Conservation (phyloP, 345 rosid genomes). For the Aethionema arabicum region DNA sequence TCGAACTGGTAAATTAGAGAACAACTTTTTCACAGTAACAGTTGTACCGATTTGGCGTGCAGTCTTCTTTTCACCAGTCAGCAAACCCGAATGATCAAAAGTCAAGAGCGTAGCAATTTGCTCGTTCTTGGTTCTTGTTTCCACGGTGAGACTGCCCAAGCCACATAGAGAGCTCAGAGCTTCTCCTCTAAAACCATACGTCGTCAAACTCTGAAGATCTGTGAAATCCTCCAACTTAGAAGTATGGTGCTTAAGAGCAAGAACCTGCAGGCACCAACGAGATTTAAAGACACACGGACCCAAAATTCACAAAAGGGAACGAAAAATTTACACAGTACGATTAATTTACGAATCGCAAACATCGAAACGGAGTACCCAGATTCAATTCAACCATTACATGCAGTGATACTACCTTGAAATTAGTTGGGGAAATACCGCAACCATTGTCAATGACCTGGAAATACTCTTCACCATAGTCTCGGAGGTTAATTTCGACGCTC, state of each 20-base stretch:
- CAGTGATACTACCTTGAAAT: conserved; percentile 58
- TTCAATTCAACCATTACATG: background rate
- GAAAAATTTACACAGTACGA: background rate
- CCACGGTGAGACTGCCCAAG: conserved; percentile 74
- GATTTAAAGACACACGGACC: too few species aligned
- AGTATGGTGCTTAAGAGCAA: conserved; percentile 89
- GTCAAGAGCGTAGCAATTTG: conserved; percentile 75
- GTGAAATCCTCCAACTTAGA: conserved; percentile 81
- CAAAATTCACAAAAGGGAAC: too few species aligned
- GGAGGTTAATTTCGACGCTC: conserved; percentile 69
- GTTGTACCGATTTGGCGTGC: conserved; percentile 94
- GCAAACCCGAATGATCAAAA: conserved; percentile 77
- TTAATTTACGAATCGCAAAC: too few species aligned
- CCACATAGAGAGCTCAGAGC: conserved; percentile 92
- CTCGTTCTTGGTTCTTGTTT: conserved; percentile 74
- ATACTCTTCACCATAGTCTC: conserved; percentile 73
- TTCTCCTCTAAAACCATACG: conserved; percentile 96
- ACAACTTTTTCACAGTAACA: conserved; percentile 77
- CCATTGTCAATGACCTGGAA: conserved; percentile 97
- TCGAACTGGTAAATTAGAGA: conserved; percentile 87
- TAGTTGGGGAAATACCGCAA: conserved; percentile 78
- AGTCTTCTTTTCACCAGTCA: conserved; percentile 61
- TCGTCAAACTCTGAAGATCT: conserved; percentile 74
- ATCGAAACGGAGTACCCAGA: background rate
- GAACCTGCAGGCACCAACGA: conserved; percentile 45